A percentile compares a stretch with the other conserved stretches of the same genome.
Evolutionary conservation across 1,284 basidiomycete genomes (phyloP).

Genomic region (Ustilago esculenta): DNA sequence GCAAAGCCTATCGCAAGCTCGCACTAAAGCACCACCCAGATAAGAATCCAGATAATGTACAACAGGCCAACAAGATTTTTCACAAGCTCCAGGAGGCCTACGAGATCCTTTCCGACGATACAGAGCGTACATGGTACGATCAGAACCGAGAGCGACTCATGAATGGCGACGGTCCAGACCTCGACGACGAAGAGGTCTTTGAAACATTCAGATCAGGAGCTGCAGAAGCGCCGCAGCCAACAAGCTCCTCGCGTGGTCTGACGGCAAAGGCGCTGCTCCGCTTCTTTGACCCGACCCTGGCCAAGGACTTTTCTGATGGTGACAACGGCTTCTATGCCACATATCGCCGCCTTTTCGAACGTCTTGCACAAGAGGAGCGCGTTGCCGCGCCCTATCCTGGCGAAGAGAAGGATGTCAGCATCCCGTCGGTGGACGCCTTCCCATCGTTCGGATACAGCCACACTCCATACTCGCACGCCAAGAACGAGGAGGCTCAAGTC

Average conservation of each 20-base stretch:
- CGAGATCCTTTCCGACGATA: slow-evolving; percentile 73
- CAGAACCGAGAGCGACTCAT: slow-evolving; percentile 81
- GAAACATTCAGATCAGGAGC: slow-evolving; percentile 81
- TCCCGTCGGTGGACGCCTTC: slow-evolving; percentile 46
- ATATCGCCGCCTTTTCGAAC: slow-evolving; percentile 86
- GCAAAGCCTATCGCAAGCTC: slow-evolving; percentile 64
- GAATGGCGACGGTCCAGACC: slow-evolving; percentile 50
- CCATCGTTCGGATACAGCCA: slow-evolving; percentile 85
- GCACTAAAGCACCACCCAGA: slow-evolving; percentile 69
- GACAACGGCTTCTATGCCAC: slow-evolving; percentile 82
- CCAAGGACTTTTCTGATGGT: slow-evolving; percentile 72
- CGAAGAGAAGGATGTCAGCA: slow-evolving; percentile 60
- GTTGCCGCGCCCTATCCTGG: slow-evolving; percentile 69
- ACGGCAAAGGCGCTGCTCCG: slow-evolving; percentile 82
- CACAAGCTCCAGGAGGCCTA: slow-evolving; percentile 91
- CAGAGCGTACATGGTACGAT: slow-evolving; percentile 96
- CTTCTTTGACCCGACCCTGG: slow-evolving; percentile 83
- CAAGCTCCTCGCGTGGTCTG: slow-evolving; percentile 80
- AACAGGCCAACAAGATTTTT: slow-evolving; percentile 88
- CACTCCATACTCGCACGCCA: slow-evolving; percentile 74
- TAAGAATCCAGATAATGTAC: slow-evolving; percentile 73
- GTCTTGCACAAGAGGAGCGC: slow-evolving; percentile 84
- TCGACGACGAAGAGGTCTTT: slow-evolving; percentile 70
- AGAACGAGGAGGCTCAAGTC: slow-evolving; percentile 37
- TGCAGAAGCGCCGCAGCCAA: slow-evolving; percentile 67